phyloP scores from a whole-genome alignment of 2,329 filamentous ascomycete species.

The Ophiostoma piceae region DNA sequence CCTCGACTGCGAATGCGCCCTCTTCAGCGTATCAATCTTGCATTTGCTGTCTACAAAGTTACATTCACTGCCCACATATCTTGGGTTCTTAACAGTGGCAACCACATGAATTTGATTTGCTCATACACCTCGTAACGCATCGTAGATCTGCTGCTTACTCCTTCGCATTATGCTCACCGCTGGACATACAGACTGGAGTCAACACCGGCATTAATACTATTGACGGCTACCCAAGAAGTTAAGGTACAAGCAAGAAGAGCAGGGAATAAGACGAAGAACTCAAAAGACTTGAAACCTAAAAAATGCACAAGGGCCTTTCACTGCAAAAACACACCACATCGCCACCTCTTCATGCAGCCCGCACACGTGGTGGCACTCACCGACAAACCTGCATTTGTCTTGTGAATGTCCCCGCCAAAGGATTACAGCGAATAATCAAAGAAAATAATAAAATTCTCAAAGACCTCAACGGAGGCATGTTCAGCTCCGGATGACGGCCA shows the following conservation, averaged over 20 bases:
- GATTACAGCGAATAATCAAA: neutral
- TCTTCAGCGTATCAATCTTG: neutral
- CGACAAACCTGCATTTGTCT: neutral
- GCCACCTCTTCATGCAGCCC: neutral
- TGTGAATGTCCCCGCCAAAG: neutral
- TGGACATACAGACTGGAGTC: neutral
- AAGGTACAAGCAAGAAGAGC: too few relatives aligned
- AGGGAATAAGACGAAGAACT: too few relatives aligned
- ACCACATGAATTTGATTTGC: too few relatives aligned
- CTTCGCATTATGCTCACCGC: neutral
- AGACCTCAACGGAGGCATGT: neutral
- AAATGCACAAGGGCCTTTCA: too few relatives aligned
- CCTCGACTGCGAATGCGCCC: neutral
- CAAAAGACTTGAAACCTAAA: too few relatives aligned
- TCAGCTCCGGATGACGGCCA: conserved; percentile 6
- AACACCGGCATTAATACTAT: too few relatives aligned
- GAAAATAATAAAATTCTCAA: neutral
- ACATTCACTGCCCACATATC: neutral
- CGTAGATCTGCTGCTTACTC: neutral
- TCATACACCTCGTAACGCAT: too few relatives aligned
- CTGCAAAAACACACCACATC: neutral
- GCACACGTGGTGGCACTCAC: conserved; percentile 6
- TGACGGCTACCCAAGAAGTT: too few relatives aligned
- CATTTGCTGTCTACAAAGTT: neutral
- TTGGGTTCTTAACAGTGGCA: too few relatives aligned